Percentiles rank a stretch among this genome's conserved stretches.
Conservation (phyloP, 176 grass and related monocot genomes). For the Oryza coarctata region DNA sequence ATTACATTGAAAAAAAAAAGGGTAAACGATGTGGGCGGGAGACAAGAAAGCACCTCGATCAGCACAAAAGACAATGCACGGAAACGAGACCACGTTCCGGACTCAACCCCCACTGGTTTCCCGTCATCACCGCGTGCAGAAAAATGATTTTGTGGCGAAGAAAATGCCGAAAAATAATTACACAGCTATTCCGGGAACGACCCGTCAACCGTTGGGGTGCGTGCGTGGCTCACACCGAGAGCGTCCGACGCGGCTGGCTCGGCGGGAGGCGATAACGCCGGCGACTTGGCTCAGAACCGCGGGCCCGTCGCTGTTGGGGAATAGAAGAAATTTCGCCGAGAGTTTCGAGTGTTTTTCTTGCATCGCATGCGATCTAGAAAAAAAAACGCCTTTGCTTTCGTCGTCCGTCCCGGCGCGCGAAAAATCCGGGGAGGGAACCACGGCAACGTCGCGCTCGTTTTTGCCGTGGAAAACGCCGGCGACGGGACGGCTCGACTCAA, state of each 20-base stretch:
- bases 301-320: conserved; percentile 6
- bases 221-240: conserved; percentile 19
- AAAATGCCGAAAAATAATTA: background rate
- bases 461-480: background rate
- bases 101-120: background rate
- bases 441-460: background rate
- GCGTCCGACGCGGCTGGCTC: conserved; percentile 26
- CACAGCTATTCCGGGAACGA: background rate
- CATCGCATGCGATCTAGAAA: background rate
- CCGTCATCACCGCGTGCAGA: background rate
- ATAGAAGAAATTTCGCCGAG: background rate
- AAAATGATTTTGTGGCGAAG: background rate
- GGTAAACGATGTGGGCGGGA: background rate
- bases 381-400: background rate
- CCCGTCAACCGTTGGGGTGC: background rate
- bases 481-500: background rate
- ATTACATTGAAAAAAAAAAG: background rate
- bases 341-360: background rate
- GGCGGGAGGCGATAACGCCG: conserved; percentile 13
- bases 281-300: background rate
- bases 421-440: background rate
- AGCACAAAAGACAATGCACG: background rate
- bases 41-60: background rate
- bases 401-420: background rate
- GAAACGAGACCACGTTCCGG: background rate